These are phyloP conservation scores for Botrytis aclada DNA, from an alignment of 2,329 filamentous ascomycete species.

Conservation along the genomic window DNA sequence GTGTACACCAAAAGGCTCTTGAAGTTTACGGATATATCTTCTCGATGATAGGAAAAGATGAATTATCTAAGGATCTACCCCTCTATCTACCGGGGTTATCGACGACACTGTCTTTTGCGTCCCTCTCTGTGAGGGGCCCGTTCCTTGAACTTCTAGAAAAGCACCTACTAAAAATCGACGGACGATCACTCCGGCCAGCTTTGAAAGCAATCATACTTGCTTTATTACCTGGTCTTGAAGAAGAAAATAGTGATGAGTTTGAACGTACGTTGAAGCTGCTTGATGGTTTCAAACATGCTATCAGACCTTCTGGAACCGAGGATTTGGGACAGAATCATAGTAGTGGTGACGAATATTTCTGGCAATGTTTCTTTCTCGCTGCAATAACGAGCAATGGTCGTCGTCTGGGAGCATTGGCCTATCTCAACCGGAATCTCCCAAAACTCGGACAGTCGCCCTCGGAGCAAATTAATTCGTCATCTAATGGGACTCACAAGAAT, in stretches of 20 bases:
- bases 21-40: slow-evolving; percentile 94
- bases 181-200: slow-evolving; percentile 73
- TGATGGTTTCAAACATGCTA: slow-evolving; percentile 69
- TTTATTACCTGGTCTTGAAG: slow-evolving; percentile 87
- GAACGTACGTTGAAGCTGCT: slow-evolving; percentile 79
- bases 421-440: slow-evolving; percentile 75
- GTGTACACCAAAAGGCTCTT: slow-evolving; percentile 94
- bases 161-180: slow-evolving; percentile 70
- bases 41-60: slow-evolving; percentile 75
- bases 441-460: slow-evolving; percentile 53
- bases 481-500: slow-evolving; percentile 30
- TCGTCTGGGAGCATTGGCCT: slow-evolving; percentile 82
- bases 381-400: slow-evolving; percentile 85
- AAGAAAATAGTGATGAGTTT: slow-evolving; percentile 96
- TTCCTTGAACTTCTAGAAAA: slow-evolving; percentile 82
- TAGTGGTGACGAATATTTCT: slow-evolving; percentile 82
- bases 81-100: slow-evolving; percentile 88
- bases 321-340: slow-evolving; percentile 52
- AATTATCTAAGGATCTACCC: slow-evolving; percentile 75
- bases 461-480: slow-evolving; percentile 35
- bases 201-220: slow-evolving; percentile 87
- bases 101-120: slow-evolving; percentile 89
- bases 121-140: slow-evolving; percentile 80
- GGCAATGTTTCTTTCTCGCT: slow-evolving; percentile 95
- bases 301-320: slow-evolving; percentile 54